Evolutionary conservation across 352 stramenopile species (phyloP), one percentile per base, ranked within the genome.

Genomic region (Pythium grandisporangium): DNA sequence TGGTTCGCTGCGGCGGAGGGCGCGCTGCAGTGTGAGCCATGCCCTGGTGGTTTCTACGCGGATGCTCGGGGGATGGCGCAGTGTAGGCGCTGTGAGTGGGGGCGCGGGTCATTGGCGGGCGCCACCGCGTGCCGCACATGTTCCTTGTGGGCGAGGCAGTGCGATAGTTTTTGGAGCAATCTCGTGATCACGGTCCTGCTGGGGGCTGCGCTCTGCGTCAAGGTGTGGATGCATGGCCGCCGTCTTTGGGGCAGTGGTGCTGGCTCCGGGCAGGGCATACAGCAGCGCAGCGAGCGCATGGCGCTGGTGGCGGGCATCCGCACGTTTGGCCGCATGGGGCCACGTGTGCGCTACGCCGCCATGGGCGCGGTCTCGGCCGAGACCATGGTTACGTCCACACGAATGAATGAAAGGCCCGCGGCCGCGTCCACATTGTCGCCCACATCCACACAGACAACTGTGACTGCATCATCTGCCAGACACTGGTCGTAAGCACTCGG

Each of bases 101-200:
- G 66, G 16, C 30, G 61, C 3, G 73, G 74, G 22, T 43, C 68
- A 5, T 21, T 42, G 13, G 11, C 42, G 5, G 68, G 70, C 10
- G 55, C 73, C 23, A 58, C 42, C 1, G 38, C 29, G 3, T 87
- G 70, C 48, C 45, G 66, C 13, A 27, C 57, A 16, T 88, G 71
- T 45, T 55, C 41, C 25, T 84, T 65, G 51, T 74, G 76, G 32
- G 70, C 61, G 17, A 66, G 66, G 24, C 55, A 44, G 20, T 84
- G 70, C 42, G 42, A 61, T 30, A 64, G 61, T n/a, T 87, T 87
- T 44, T 81, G 58, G 61, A 49, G 63, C 37, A 55, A 84, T 33
- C 45, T 87, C 8, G 4, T 66, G 3, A 16, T 68, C 22, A 58
- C 60, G 2, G 17, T 52, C 12, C 54, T 55, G 19, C 34, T 68